Evolutionary conservation across 768 basidiomycete species (phyloP).

Genomic region (Lactarius sanguifluus): DNA sequence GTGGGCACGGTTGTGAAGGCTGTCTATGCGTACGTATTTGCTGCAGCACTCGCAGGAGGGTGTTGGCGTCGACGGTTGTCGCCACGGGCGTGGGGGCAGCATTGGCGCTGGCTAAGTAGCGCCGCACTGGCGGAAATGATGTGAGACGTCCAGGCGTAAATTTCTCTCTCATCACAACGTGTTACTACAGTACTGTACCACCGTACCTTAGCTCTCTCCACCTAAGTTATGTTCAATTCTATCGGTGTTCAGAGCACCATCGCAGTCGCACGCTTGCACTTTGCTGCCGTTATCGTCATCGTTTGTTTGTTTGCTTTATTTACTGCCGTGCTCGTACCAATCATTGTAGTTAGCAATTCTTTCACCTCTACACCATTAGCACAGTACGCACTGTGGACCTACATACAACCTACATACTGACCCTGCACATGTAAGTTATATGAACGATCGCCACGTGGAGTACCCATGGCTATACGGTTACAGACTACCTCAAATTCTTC

Average conservation of each 20-base stretch:
- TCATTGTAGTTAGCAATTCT: neutral
- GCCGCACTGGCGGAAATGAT: no score
- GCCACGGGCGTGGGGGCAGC: neutral
- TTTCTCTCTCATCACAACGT: no score
- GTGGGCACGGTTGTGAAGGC: conserved; percentile 2
- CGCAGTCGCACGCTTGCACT: no score
- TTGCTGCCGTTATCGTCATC: neutral
- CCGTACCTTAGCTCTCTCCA: no score
- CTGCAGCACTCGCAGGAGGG: neutral
- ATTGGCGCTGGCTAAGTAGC: neutral
- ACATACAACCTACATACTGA: neutral
- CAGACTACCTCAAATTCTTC: neutral
- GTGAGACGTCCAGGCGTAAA: no score
- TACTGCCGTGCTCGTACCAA: neutral
- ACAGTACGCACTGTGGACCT: neutral
- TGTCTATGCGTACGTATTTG: conserved; percentile 13
- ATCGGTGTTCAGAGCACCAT: neutral
- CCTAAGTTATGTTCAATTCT: neutral
- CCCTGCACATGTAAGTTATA: neutral
- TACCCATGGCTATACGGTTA: neutral
- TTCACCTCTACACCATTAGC: neutral
- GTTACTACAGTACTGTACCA: no score
- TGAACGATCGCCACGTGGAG: neutral
- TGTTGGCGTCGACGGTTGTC: neutral
- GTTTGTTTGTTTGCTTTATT: neutral